Base-by-base conservation (phyloP, 2,329 filamentous ascomycete genomes). In the Aureobasidium vineae region DNA sequence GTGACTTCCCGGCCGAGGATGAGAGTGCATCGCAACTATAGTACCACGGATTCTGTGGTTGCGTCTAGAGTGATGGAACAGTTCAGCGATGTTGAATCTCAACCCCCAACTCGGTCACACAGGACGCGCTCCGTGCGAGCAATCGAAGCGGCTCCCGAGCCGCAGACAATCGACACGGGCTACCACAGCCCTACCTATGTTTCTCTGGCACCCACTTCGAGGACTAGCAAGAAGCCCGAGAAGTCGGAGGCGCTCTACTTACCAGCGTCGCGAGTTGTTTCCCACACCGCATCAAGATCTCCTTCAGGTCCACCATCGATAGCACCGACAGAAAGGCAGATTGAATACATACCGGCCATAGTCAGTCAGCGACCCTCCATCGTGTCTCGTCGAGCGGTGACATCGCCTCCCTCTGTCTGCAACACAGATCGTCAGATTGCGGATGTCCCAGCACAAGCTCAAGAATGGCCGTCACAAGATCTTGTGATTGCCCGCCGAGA, bases 321-420 rank as follows among this genome's bases (percentile, higher is more conserved):
- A 40, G 61, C 38, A 28, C 43, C 65, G 2, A 65, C 52, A 16
- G 45, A 47, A 40, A 33, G 41, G 23, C 63, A 63, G 40, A 73
- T 77, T 43, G 76, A 78, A 66, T 78, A 78, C 71, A 68, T 71
- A 5, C 76, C 76, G 13, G 75, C 76, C 4, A 16, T 69, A 70
- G 38, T 76, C 73, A 49, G 70, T 72, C 66, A 71, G 70, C 31
- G 60, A 10, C 67, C 54, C 23, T 66, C 65, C 36, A 28, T 68
- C 49, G 10, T 63, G 26, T 54, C 63, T 50, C 63, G 65, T 45
- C n/a, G 65, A 13, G 52, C 41, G 49, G 64, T n/a, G 70, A 74
- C 69, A 70, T 68, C n/a, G 66, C 70, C 36, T 49, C 53, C 69
- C 69, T 74, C 57, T 72, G 73, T 64, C 75, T 75, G 4, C 47